Evolutionary conservation across 169 alveolate genomes (phyloP).

Genomic region (Cryptosporidium felis): DNA sequence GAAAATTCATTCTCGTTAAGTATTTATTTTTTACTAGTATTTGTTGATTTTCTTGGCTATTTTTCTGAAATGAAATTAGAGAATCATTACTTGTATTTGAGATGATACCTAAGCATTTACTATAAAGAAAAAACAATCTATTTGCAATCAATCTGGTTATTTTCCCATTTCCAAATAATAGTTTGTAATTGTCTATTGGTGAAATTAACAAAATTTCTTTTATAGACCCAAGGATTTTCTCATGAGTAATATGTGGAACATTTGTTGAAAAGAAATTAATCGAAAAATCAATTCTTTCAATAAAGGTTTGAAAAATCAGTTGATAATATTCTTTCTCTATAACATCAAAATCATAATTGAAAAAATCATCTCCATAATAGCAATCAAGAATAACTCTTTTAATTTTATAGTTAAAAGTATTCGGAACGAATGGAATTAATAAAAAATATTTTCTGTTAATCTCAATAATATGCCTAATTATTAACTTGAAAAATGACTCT

Average conservation of each 20-base stretch:
- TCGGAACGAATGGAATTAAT: conserved; percentile 25
- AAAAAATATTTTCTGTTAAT: not conserved
- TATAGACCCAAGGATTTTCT: conserved; percentile 45
- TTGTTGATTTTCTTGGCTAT: not conserved
- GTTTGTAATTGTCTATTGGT: conserved; percentile 24
- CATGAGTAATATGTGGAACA: conserved; percentile 60
- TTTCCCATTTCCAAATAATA: not conserved
- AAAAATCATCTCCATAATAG: not conserved
- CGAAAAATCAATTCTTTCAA: conserved; percentile 30
- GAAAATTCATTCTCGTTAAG: conserved; percentile 9
- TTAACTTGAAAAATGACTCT: not conserved
- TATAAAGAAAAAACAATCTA: not conserved
- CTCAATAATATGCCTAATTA: not conserved
- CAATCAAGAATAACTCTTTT: conserved; percentile 5
- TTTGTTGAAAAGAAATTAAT: conserved; percentile 21
- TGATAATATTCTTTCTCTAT: not conserved
- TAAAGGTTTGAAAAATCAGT: not conserved
- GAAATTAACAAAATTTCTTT: conserved; percentile 19
- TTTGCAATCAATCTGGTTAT: not conserved
- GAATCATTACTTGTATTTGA: conserved; percentile 59
- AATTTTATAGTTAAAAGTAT: not conserved
- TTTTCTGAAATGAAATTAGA: not conserved
- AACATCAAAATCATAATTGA: not conserved
- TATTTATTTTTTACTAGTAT: not conserved
- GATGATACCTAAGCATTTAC: not conserved